Conservation (phyloP, 2,329 filamentous ascomycete species). For the Penicillium concentricum region DNA sequence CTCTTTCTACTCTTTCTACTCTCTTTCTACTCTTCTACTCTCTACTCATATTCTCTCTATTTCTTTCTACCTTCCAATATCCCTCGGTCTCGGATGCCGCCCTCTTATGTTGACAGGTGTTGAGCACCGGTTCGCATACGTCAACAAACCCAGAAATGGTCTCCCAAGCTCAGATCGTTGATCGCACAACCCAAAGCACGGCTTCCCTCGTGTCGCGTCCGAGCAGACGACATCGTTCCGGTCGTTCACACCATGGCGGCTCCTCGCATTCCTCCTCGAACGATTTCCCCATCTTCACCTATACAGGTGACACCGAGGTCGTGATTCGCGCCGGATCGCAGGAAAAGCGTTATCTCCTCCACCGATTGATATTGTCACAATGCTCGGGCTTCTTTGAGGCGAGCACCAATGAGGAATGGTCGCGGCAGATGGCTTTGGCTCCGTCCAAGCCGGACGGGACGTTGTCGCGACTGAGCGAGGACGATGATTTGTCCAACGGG, state of each 20-base stretch:
- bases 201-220: constrained; percentile 64
- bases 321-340: constrained; percentile 66
- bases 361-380: constrained; percentile 81
- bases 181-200: constrained; percentile 58
- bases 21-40: neutral
- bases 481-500: constrained; percentile 37
- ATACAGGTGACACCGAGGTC: constrained; percentile 92
- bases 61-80: neutral
- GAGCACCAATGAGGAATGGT: constrained; percentile 73
- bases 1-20: neutral
- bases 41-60: neutral
- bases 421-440: constrained; percentile 36
- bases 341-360: constrained; percentile 82
- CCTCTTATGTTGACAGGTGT: constrained; percentile 14
- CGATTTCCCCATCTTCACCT: constrained; percentile 87
- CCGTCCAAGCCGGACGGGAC: constrained; percentile 49
- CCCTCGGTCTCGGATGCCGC: constrained; percentile 10
- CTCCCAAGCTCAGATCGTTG: constrained; percentile 47
- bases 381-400: constrained; percentile 94
- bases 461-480: constrained; percentile 38
- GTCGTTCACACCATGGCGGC: constrained; percentile 77
- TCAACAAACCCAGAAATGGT: constrained; percentile 29
- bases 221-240: constrained; percentile 69
- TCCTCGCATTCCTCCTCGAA: constrained; percentile 71
- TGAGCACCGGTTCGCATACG: constrained; percentile 7